Evolutionary conservation across 148 eudicot species (phyloP).

Genomic region (Simmondsia chinensis): DNA sequence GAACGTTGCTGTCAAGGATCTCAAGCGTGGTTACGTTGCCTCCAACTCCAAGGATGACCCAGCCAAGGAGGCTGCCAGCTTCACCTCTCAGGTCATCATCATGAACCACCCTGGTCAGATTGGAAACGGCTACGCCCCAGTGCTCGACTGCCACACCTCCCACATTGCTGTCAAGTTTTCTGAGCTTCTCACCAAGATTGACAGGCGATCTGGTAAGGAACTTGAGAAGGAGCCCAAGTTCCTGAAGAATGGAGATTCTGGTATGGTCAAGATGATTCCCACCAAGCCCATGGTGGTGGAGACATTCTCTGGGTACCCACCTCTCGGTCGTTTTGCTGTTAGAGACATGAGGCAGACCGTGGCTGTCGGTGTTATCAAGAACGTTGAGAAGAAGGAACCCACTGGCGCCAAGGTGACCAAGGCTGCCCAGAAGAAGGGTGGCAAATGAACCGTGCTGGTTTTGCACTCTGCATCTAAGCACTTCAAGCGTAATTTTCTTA

Average conservation of each 20-base stretch:
- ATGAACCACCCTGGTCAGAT: constrained; percentile 51
- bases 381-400: constrained; percentile 30
- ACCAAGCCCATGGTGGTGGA: constrained; percentile 50
- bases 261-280: constrained; percentile 36
- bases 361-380: constrained; percentile 36
- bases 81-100: constrained; percentile 39
- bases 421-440: constrained; percentile 30
- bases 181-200: constrained; percentile 34
- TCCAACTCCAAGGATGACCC: constrained; percentile 44
- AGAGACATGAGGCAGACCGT: constrained; percentile 39
- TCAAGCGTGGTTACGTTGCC: constrained; percentile 43
- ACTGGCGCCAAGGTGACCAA: constrained; percentile 35
- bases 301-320: constrained; percentile 36
- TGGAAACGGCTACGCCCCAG: constrained; percentile 36
- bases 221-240: constrained; percentile 40
- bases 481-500: too few species aligned
- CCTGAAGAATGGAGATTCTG: constrained; percentile 41
- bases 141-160: constrained; percentile 40
- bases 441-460: constrained; percentile 5
- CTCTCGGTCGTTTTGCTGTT: constrained; percentile 32
- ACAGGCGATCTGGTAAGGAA: constrained; percentile 45
- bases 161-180: constrained; percentile 45
- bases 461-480: not conserved
- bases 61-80: constrained; percentile 39
- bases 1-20: constrained; percentile 40